Percentiles rank a stretch among this genome's conserved stretches.
phyloP scores from a whole-genome alignment of 441 rosid genomes.

The Melastoma candidum region DNA sequence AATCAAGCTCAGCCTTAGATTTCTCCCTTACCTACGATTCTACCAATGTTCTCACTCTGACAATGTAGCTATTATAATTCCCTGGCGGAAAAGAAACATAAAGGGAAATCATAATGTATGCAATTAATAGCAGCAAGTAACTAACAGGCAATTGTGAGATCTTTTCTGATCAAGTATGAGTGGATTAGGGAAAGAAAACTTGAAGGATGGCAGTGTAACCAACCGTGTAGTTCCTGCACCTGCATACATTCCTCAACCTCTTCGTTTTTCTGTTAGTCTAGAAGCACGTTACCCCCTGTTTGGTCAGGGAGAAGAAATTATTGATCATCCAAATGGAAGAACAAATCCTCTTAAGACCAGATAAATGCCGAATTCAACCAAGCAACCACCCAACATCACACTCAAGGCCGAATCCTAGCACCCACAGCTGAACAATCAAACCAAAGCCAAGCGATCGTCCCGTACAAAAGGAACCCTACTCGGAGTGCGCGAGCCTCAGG shows the following conservation, averaged over 20 bases:
- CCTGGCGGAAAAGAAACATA: conserved; percentile 5
- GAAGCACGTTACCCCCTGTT: conserved; percentile 96
- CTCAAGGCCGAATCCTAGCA: too few relatives aligned
- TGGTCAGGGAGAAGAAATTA: neutral
- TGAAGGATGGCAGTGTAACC: conserved; percentile 93
- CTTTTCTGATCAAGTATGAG: neutral
- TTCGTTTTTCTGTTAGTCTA: conserved; percentile 88
- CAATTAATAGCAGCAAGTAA: neutral
- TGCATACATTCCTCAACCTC: conserved; percentile 87
- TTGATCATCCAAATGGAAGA: neutral
- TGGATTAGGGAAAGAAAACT: conserved; percentile 19
- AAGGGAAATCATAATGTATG: neutral
- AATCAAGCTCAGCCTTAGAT: too few relatives aligned
- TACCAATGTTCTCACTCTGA: conserved; percentile 3
- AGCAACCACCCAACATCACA: too few relatives aligned
- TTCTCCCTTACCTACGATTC: too few relatives aligned
- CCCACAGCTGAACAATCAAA: too few relatives aligned
- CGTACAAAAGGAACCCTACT: too few relatives aligned
- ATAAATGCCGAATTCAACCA: too few relatives aligned
- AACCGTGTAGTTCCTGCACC: conserved; percentile 81
- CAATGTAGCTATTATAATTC: neutral
- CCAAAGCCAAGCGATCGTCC: too few relatives aligned
- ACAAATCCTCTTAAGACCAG: too few relatives aligned
- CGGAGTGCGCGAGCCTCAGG: neutral
- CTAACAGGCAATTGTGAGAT: neutral